Evolutionary conservation across 345 rosid species (phyloP).

Genomic region (Limnanthes douglasii): DNA sequence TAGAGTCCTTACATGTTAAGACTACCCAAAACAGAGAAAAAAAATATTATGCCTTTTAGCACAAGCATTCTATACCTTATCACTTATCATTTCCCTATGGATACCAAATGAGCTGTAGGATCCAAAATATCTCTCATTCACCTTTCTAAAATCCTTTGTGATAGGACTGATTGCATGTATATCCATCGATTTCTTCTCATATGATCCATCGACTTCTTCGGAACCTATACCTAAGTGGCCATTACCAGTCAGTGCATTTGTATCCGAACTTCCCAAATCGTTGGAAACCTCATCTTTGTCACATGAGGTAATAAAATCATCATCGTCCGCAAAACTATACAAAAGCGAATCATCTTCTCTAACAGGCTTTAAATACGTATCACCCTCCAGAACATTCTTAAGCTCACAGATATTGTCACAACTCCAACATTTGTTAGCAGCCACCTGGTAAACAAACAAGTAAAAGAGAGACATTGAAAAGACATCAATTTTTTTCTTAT

Average conservation of each 20-base stretch:
- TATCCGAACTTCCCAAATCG: constrained; percentile 34
- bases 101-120: constrained; percentile 83
- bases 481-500: no score
- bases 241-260: constrained; percentile 17
- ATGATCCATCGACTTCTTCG: constrained; percentile 14
- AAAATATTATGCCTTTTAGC: background rate
- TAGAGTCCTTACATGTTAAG: constrained; percentile 2
- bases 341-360: constrained; percentile 67
- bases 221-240: no score
- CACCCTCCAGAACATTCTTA: constrained; percentile 33
- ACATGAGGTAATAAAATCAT: constrained; percentile 18
- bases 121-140: constrained; percentile 72
- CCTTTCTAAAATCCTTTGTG: constrained; percentile 37
- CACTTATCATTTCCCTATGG: constrained; percentile 84
- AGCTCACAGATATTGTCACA: constrained; percentile 24
- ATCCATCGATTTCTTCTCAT: constrained; percentile 13
- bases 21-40: no score
- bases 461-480: no score
- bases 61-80: constrained; percentile 39
- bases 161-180: constrained; percentile 14
- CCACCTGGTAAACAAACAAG: constrained; percentile 39
- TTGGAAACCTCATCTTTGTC: constrained; percentile 32
- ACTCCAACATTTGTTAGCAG: constrained; percentile 62
- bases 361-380: constrained; percentile 61
- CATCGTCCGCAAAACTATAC: constrained; percentile 64